Conservation (phyloP, 768 basidiomycete genomes). For the Ramaria sp. region DNA sequence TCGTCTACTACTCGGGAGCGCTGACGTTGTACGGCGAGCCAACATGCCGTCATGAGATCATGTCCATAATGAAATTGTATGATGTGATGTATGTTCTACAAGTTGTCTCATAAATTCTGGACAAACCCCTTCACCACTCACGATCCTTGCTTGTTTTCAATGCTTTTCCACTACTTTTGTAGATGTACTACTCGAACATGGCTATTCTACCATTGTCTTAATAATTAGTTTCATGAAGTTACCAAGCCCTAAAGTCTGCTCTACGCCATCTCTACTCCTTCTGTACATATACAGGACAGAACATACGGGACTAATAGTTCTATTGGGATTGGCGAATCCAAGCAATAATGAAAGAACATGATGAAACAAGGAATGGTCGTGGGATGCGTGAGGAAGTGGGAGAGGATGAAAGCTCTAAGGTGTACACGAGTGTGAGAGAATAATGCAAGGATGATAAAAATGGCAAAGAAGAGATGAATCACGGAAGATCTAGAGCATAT, state of each 20-base stretch:
- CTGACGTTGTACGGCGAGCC: slow-evolving; percentile 6
- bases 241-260: no score
- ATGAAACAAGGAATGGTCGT: neutral
- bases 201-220: no score
- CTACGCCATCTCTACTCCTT: neutral
- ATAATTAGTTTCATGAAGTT: no score
- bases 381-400: neutral
- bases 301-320: neutral
- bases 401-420: neutral
- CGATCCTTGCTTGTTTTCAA: neutral
- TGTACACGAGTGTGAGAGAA: neutral
- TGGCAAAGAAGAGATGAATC: neutral
- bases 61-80: slow-evolving; percentile 1
- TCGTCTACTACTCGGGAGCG: slow-evolving; percentile 27
- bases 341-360: neutral
- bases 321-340: neutral
- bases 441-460: neutral
- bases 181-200: neutral
- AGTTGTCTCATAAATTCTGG: neutral
- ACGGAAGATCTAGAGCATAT: neutral
- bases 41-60: slow-evolving; percentile 6
- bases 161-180: neutral
- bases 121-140: neutral
- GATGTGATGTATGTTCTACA: neutral
- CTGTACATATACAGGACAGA: neutral